phyloP scores from a whole-genome alignment of 2,329 filamentous ascomycete genomes.

The Diaporthe ampelina region DNA sequence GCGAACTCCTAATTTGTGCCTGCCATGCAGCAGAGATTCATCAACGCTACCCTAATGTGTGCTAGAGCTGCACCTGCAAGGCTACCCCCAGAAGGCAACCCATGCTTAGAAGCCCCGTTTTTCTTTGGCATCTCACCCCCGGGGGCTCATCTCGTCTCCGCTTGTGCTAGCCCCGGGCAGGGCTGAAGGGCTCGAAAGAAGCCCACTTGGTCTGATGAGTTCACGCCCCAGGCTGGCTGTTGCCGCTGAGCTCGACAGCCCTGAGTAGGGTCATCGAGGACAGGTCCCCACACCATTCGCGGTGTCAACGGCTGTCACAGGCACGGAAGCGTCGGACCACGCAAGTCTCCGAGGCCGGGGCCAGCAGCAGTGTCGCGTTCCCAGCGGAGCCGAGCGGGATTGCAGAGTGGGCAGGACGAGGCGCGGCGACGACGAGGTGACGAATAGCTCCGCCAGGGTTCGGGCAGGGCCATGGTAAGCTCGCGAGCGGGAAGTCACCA shows the following conservation, averaged over 20 bases:
- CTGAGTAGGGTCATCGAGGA: neutral
- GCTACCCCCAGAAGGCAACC: conserved; percentile 25
- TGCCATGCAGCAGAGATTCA: conserved; percentile 35
- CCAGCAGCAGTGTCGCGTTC: neutral
- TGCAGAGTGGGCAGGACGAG: conserved; percentile 6
- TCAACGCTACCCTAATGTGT: conserved; percentile 26
- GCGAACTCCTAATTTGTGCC: conserved; percentile 34
- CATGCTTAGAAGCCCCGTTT: conserved; percentile 24
- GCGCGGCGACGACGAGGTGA: conserved; percentile 1
- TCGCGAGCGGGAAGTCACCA: conserved; percentile 23
- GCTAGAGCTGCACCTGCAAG: conserved; percentile 34
- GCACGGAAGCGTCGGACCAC: conserved; percentile 12
- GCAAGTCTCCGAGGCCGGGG: conserved; percentile 13
- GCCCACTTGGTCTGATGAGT: conserved; percentile 27
- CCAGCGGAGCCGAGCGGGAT: conserved; percentile 6
- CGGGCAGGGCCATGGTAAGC: neutral
- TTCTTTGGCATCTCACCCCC: conserved; percentile 30
- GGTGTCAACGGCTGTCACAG: neutral
- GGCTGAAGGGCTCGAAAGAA: conserved; percentile 5
- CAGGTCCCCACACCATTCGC: neutral
- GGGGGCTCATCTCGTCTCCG: conserved; percentile 28
- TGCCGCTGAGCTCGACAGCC: neutral
- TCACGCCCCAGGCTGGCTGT: conserved; percentile 17
- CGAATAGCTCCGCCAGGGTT: conserved; percentile 19
- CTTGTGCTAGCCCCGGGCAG: conserved; percentile 25